These are phyloP conservation scores for Picea engelmannii DNA, from an alignment of 83 land plant genomes.

Conservation along the genomic window DNA sequence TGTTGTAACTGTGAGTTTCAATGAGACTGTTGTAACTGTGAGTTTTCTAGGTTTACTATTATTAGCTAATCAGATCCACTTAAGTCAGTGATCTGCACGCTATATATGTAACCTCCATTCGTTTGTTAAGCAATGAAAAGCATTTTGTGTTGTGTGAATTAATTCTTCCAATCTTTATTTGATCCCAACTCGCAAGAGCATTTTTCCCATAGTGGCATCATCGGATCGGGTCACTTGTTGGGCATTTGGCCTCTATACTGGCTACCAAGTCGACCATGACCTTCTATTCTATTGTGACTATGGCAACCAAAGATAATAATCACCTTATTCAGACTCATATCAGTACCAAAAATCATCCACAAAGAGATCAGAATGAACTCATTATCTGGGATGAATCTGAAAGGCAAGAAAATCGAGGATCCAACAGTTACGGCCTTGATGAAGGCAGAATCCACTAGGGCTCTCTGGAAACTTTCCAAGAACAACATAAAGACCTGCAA, in stretches of 20 bases:
- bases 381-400: background rate
- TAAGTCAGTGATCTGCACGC: too few species aligned
- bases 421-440: background rate
- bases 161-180: too few species aligned
- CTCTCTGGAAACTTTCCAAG: conserved; percentile 70
- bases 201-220: conserved; percentile 44
- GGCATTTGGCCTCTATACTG: conserved; percentile 58
- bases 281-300: conserved; percentile 44
- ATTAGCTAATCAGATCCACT: too few species aligned
- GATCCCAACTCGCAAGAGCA: conserved; percentile 40
- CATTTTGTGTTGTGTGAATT: too few species aligned
- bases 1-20: too few species aligned
- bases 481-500: conserved; percentile 58
- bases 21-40: too few species aligned
- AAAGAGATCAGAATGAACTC: background rate
- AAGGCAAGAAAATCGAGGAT: background rate
- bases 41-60: too few species aligned
- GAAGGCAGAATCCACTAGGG: background rate
- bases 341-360: too few species aligned
- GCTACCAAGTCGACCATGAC: conserved; percentile 39
- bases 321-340: background rate
- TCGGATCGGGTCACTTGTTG: conserved; percentile 51
- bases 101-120: too few species aligned
- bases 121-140: too few species aligned
- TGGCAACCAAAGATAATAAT: conserved; percentile 20